Evolutionary conservation across 2,329 filamentous ascomycete species (phyloP).

Genomic region (Periconia sp.): DNA sequence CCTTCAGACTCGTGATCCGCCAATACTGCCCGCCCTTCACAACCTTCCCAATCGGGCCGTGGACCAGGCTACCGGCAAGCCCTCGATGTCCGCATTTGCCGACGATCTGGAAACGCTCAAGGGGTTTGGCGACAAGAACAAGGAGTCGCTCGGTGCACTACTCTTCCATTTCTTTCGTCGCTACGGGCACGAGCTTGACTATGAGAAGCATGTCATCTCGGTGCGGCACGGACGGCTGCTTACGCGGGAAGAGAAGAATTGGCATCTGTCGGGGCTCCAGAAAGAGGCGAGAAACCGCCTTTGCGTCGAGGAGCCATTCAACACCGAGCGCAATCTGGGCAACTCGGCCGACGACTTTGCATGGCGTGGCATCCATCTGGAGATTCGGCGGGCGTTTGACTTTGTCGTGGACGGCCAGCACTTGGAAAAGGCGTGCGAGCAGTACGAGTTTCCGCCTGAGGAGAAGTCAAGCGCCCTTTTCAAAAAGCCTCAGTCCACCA

Average conservation of each 20-base stretch:
- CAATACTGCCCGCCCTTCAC: conserved; percentile 85
- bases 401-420: conserved; percentile 75
- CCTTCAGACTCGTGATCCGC: conserved; percentile 82
- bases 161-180: conserved; percentile 95
- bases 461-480: conserved; percentile 62
- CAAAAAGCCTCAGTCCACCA: conserved; percentile 59
- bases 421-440: conserved; percentile 82
- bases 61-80: conserved; percentile 66
- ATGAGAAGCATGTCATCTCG: conserved; percentile 82
- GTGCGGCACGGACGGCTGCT: conserved; percentile 81
- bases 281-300: conserved; percentile 71
- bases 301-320: conserved; percentile 97
- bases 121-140: conserved; percentile 79
- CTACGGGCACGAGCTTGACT: conserved; percentile 93
- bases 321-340: conserved; percentile 83
- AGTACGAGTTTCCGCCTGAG: conserved; percentile 84
- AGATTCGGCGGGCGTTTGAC: conserved; percentile 87
- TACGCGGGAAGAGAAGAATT: conserved; percentile 84
- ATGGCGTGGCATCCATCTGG: conserved; percentile 87
- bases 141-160: conserved; percentile 81
- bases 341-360: conserved; percentile 97
- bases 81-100: conserved; percentile 73
- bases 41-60: conserved; percentile 70
- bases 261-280: conserved; percentile 67
- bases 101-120: conserved; percentile 79